Evolutionary conservation across 805 yeast species (phyloP).

Genomic region (Yamadazyma phyllophila): DNA sequence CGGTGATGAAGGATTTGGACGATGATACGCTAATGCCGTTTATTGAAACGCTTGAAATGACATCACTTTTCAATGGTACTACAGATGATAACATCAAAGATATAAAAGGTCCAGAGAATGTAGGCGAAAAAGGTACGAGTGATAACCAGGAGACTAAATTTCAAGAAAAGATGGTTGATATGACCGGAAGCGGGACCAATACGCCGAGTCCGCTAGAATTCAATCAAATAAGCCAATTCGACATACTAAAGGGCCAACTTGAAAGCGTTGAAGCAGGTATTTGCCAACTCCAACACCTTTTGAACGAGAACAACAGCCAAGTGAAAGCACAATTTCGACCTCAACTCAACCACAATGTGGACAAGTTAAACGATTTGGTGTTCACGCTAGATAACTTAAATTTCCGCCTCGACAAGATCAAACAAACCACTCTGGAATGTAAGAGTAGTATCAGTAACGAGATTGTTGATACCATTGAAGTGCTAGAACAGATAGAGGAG

Average conservation of each 20-base stretch:
- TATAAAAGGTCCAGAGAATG: background rate
- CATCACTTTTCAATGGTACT: too few relatives aligned
- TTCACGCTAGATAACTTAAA: conserved; percentile 25
- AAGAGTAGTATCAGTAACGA: conserved; percentile 26
- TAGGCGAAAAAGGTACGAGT: too few relatives aligned
- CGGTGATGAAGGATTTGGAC: conserved; percentile 10
- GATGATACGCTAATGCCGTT: conserved; percentile 8
- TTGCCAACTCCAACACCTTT: conserved; percentile 17
- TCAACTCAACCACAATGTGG: conserved; percentile 26
- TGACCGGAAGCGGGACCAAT: too few relatives aligned
- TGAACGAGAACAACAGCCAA: conserved; percentile 17
- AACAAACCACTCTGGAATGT: conserved; percentile 21
- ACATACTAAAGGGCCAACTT: conserved; percentile 19
- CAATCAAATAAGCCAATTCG: conserved; percentile 7
- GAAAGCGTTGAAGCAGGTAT: conserved; percentile 18
- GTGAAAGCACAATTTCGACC: conserved; percentile 22
- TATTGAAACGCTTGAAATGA: conserved; percentile 8
- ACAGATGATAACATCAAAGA: background rate
- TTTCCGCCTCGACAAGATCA: conserved; percentile 23
- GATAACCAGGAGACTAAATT: too few relatives aligned
- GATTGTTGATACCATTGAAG: conserved; percentile 26
- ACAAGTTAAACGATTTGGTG: conserved; percentile 27
- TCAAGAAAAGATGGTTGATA: too few relatives aligned
- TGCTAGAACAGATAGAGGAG: conserved; percentile 30
- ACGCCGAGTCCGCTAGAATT: too few relatives aligned